A percentile compares a stretch with the other conserved stretches of the same genome.
Conservation (phyloP, 768 basidiomycete species). For the Pleurotus cornucopiae region DNA sequence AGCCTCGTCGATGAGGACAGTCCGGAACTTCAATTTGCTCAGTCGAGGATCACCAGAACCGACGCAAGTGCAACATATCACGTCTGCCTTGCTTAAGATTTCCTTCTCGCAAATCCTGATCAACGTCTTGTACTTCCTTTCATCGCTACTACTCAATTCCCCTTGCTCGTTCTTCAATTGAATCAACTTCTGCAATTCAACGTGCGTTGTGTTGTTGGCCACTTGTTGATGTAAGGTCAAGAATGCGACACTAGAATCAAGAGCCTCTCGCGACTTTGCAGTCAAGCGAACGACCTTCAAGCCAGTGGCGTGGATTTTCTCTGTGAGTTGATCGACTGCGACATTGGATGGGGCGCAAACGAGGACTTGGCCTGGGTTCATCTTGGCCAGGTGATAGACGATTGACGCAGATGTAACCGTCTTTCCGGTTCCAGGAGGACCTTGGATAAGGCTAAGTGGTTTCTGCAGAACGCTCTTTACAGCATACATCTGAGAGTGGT, state of each 20-base stretch:
- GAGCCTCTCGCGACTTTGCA: conserved; percentile 96
- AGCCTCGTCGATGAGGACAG: conserved; percentile 97
- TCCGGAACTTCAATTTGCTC: conserved; percentile 97
- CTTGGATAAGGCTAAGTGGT: conserved; percentile 95
- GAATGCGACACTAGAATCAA: conserved; percentile 93
- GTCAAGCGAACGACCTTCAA: conserved; percentile 97
- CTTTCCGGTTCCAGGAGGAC: conserved; percentile 97
- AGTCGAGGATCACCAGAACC: conserved; percentile 95
- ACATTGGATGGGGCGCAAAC: conserved; percentile 99
- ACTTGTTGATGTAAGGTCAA: conserved; percentile 97
- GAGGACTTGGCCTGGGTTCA: conserved; percentile 99
- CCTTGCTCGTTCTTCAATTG: conserved; percentile 98
- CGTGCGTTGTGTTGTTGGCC: conserved; percentile 92
- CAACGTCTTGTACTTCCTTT: conserved; percentile 95
- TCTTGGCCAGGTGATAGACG: conserved; percentile 97
- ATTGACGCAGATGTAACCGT: conserved; percentile 99
- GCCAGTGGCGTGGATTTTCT: conserved; percentile 99
- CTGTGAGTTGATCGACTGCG: conserved; percentile 97
- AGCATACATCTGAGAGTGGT: conserved; percentile 99
- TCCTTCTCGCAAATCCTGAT: conserved; percentile 97
- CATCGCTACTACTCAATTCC: conserved; percentile 93
- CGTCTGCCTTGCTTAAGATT: conserved; percentile 91
- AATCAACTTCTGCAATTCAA: conserved; percentile 96
- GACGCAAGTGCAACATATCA: conserved; percentile 98
- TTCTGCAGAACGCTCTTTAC: conserved; percentile 99